A percentile compares a stretch with the other conserved stretches of the same genome.
Conservation (phyloP, 495 filamentous ascomycete genomes). For the Rhizodiscina lignyota region DNA sequence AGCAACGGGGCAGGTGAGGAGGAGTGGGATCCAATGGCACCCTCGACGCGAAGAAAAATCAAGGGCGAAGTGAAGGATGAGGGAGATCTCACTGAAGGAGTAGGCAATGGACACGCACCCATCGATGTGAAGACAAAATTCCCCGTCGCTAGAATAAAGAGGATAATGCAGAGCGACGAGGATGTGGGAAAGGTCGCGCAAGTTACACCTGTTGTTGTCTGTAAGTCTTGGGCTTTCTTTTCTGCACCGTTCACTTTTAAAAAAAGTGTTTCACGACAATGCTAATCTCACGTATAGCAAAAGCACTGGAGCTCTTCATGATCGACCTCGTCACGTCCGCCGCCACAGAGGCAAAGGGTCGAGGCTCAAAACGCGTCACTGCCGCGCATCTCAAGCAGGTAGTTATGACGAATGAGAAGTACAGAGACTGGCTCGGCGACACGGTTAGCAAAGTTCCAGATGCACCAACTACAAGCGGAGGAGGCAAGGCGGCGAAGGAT, state of each 20-base stretch:
- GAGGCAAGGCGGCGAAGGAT: constrained; percentile 26
- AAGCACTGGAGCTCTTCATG: constrained; percentile 96
- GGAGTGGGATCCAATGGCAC: constrained; percentile 7
- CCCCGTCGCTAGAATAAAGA: constrained; percentile 93
- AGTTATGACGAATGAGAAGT: constrained; percentile 56
- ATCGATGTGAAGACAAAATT: constrained; percentile 88
- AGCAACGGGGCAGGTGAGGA: constrained; percentile 1
- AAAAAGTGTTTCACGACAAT: constrained; percentile 3
- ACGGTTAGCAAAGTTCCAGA: constrained; percentile 79
- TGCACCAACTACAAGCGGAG: constrained; percentile 27
- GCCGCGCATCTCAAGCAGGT: constrained; percentile 83
- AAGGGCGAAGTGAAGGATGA: constrained; percentile 3
- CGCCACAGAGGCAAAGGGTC: constrained; percentile 62
- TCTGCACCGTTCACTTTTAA: not conserved
- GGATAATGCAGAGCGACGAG: constrained; percentile 99
- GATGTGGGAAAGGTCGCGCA: constrained; percentile 98
- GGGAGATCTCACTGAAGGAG: too few species aligned
- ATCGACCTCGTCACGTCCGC: constrained; percentile 78
- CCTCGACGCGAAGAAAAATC: constrained; percentile 3
- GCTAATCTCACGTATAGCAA: too few species aligned
- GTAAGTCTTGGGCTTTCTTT: constrained; percentile 29
- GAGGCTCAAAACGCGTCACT: constrained; percentile 75
- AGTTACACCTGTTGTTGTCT: constrained; percentile 85
- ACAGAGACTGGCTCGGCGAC: constrained; percentile 85
- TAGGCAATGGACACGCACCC: constrained; percentile 14